Base-by-base conservation (phyloP, 495 filamentous ascomycete species). In the Polyplosphaeria fusca region DNA sequence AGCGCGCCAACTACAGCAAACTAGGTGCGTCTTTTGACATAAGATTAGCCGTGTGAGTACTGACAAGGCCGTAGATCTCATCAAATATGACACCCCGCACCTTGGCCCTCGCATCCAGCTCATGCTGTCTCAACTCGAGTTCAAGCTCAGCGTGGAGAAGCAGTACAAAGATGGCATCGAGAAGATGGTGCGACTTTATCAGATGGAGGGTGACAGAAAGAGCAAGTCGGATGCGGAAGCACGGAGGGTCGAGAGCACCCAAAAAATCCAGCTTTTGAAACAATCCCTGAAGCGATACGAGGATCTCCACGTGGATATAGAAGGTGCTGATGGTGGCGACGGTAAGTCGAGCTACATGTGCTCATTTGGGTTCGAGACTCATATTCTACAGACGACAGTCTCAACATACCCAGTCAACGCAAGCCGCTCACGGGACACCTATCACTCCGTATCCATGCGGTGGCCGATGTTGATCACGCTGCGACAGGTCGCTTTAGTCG, bases 101-200 rank as follows among this genome's bases (percentile, higher is more conserved):
- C 85, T 99, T 48, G 93, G 93, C 24, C 94, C 94, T 28, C 89
- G 94, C 54, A 99, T 99, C 67, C 94, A 97, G 75, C 85, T 96
- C 60, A 99, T 99, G 93, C 76, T 99, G 67, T 95, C 93, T 16
- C 93, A 99, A 71, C 82, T 99, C 55, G 91, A 96, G 73, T 99
- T 99, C 74, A 99, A 99, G 74, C 76, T 97, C 42, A 97, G 92
- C 65, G 94, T 99, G 32, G 93, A 99, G 74, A 95, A 96, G 67
- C 93, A 99, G 73, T 99, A 99, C 74, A 93, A 97, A 64, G 94
- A 94, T 58, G 93, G 93, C 55, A 92, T 99, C 61, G 94, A 99
- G 72, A 99, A 99, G 78, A 99, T 99, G 94, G 88, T 95, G 38
- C 89, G 91, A 70, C 78, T 97, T 39, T 99, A 99, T 68, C 86